Evolutionary conservation across 163 green algal genomes (phyloP).

Genomic region (Volvox carteri): DNA sequence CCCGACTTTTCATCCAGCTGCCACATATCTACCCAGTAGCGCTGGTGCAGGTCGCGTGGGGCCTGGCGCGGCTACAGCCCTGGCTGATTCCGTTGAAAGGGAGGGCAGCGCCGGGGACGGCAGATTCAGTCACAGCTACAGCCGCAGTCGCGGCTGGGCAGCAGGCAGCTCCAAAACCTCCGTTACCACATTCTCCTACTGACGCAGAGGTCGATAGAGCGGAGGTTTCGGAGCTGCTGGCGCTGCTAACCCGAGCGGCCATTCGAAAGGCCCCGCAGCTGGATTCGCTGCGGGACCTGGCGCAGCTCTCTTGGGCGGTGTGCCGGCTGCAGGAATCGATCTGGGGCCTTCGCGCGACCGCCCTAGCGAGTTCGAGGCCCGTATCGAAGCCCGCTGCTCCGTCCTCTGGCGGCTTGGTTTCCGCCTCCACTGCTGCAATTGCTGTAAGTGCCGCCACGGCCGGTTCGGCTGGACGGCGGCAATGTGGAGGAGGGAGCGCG

Average conservation of each 20-base stretch:
- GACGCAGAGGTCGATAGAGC: neutral
- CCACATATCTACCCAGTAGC: slow-evolving; percentile 2
- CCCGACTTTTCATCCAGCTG: slow-evolving; percentile 21
- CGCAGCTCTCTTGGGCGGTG: slow-evolving; percentile 33
- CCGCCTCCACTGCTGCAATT: too few relatives aligned
- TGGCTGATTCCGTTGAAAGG: neutral
- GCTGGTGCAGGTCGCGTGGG: slow-evolving; percentile 50
- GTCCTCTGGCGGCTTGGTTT: too few relatives aligned
- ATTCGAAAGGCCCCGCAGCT: neutral
- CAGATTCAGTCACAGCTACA: neutral
- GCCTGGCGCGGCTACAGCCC: slow-evolving; percentile 30
- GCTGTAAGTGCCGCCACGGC: too few relatives aligned
- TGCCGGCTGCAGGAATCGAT: neutral
- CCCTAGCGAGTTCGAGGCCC: too few relatives aligned
- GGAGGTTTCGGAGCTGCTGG: neutral
- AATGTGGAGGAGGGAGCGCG: too few relatives aligned
- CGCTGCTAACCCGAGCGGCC: neutral
- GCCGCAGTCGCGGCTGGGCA: too few relatives aligned
- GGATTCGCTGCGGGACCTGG: neutral
- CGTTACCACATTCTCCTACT: too few relatives aligned
- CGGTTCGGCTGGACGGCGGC: too few relatives aligned
- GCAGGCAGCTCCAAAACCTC: too few relatives aligned
- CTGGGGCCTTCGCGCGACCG: neutral
- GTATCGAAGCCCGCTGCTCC: too few relatives aligned
- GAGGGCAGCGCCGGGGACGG: neutral